Percentiles rank a stretch among this genome's conserved stretches.
phyloP scores from a whole-genome alignment of 768 basidiomycete species.

The Crassisporium funariophilum region DNA sequence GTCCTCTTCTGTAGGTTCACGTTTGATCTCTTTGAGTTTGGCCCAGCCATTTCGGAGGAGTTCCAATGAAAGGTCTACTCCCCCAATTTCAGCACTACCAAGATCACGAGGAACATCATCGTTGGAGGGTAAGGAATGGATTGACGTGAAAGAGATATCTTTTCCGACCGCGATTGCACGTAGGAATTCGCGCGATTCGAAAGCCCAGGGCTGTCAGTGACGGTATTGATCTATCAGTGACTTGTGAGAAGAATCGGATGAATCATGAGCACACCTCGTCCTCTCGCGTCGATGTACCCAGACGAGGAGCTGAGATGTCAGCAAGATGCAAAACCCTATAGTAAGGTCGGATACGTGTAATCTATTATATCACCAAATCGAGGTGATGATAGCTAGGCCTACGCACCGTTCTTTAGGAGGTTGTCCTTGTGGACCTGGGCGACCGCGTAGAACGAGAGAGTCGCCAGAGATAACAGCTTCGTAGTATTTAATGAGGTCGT shows the following conservation, averaged over 20 bases:
- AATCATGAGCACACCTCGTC: slow-evolving; percentile 68
- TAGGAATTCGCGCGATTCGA: slow-evolving; percentile 91
- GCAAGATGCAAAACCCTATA: slow-evolving; percentile 85
- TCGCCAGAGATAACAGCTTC: slow-evolving; percentile 90
- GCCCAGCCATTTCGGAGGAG: slow-evolving; percentile 92
- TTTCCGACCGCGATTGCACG: slow-evolving; percentile 87
- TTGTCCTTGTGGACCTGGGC: slow-evolving; percentile 79
- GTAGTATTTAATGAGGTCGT: slow-evolving; percentile 18
- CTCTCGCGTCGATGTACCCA: slow-evolving; percentile 80
- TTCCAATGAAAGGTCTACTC: slow-evolving; percentile 72
- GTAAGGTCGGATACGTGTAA: too few relatives aligned
- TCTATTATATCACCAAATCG: slow-evolving; percentile 5
- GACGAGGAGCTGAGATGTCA: slow-evolving; percentile 80
- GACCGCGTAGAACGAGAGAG: slow-evolving; percentile 80
- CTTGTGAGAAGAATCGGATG: background rate
- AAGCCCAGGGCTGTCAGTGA: slow-evolving; percentile 75
- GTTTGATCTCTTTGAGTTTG: slow-evolving; percentile 85
- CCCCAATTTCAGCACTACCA: slow-evolving; percentile 72
- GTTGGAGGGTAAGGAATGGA: slow-evolving; percentile 75
- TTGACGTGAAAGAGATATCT: slow-evolving; percentile 81
- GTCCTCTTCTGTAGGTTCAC: slow-evolving; percentile 82
- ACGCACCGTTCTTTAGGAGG: slow-evolving; percentile 85
- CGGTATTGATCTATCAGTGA: slow-evolving; percentile 1
- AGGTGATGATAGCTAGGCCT: background rate
- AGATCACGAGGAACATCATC: slow-evolving; percentile 81